Base-by-base conservation (phyloP, 257 asterid genomes). In the Thymus mandschuricus region DNA sequence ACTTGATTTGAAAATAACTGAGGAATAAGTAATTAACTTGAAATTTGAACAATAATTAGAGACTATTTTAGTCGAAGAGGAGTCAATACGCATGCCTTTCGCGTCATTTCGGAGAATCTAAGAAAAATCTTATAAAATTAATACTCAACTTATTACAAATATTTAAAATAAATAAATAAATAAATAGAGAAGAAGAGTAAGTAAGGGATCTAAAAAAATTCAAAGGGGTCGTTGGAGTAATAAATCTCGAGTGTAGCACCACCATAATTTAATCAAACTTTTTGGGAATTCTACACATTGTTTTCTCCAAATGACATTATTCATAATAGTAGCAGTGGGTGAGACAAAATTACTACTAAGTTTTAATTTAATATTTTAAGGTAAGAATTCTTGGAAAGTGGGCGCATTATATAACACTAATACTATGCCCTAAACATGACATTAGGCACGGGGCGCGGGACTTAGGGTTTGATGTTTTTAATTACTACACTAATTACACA, bases 381-480 rank as follows among this genome's bases (percentile, higher is more conserved):
- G 60, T 66, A 68, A 21, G 65, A 76, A 78, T 73, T 66, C 69
- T 68, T 44, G 79, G 77, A 48, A 69, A 83, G 75, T 71, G 78
- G 78, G 34, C 62, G 35, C 62, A 58, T 34, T 38, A 69, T 38
- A 69, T 62, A 31, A 43, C 46, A 46, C 1, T 45, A 45, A 45
- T 49, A 13, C 2, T 58, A 58, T 66, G 60, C 68, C 9, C 21
- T 61, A 76, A 76, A 79, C 66, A 66, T 64, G 84, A 75, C 60
- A 81, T 70, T 72, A 79, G 91, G 93, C 96, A 87, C 93, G 97
- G 92, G 95, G 91, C 95, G 95, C 96, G 86, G 92, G 70, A 75
- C 91, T 73, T 86, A 31, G 89, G 87, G 87, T 81, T 90, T 83
- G 76, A 73, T 80, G 92, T 73, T 79, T 34, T n/a, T 21, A 21